Conservation (phyloP, 2,329 filamentous ascomycete genomes). For the Colletotrichum viniferum region DNA sequence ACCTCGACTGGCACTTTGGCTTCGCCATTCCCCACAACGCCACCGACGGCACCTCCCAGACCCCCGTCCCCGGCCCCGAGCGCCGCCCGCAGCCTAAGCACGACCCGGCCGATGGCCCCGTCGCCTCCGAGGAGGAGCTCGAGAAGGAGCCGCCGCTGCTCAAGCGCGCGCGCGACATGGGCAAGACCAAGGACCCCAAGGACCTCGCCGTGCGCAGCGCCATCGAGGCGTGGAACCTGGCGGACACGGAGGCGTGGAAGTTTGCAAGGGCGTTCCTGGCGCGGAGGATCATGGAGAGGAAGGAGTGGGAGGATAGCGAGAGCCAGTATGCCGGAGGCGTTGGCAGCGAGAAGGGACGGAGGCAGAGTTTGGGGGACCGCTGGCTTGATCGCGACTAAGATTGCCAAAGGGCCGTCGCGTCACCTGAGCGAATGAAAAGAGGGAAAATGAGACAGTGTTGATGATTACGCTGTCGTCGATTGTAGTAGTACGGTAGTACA, state of each 20-base stretch:
- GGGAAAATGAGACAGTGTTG: not conserved
- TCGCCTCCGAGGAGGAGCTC: constrained; percentile 57
- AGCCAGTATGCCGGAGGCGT: constrained; percentile 66
- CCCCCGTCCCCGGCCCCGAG: constrained; percentile 63
- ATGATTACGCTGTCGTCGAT: not conserved
- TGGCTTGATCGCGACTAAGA: constrained; percentile 36
- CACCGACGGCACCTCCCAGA: constrained; percentile 57
- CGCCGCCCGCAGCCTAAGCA: constrained; percentile 55
- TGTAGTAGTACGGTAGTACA: constrained; percentile 8
- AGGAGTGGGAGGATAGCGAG: constrained; percentile 74
- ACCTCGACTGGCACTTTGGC: constrained; percentile 89
- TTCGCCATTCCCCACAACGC: constrained; percentile 73
- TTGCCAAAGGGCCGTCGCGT: not conserved
- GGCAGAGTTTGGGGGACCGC: constrained; percentile 33
- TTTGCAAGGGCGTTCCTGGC: constrained; percentile 74
- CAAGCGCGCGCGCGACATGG: constrained; percentile 47
- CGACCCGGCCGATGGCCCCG: constrained; percentile 51
- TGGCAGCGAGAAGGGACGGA: constrained; percentile 52
- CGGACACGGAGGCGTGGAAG: constrained; percentile 78
- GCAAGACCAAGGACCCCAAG: constrained; percentile 42
- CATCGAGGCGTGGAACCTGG: constrained; percentile 71
- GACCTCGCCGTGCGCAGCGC: constrained; percentile 55
- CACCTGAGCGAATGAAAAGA: not conserved
- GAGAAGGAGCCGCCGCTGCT: constrained; percentile 61
- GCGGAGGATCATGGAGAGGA: constrained; percentile 64